phyloP scores from a whole-genome alignment of 139 green algal genomes.

The Edaphochlamys debaryana region DNA sequence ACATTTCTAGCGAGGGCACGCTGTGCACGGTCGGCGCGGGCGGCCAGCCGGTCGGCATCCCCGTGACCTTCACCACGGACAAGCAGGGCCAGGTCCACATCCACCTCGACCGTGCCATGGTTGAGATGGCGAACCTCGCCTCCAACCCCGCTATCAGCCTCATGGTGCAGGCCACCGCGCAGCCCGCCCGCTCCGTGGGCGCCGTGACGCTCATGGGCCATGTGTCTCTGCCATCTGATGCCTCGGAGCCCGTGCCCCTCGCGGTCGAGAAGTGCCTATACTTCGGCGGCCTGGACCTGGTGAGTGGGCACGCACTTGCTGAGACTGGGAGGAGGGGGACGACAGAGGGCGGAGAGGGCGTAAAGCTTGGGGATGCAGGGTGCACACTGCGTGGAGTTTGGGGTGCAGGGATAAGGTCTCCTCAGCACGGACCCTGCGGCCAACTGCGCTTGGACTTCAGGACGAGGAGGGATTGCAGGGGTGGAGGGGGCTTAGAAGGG shows the following conservation, averaged over 20 bases:
- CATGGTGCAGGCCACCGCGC: constrained; percentile 81
- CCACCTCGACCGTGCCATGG: constrained; percentile 65
- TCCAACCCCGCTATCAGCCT: constrained; percentile 73
- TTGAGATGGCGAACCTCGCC: constrained; percentile 83
- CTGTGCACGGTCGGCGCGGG: constrained; percentile 73
- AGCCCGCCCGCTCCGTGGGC: constrained; percentile 79
- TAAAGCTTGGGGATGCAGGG: no score
- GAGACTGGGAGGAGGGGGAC: neutral
- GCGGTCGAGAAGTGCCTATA: constrained; percentile 61
- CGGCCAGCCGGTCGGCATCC: constrained; percentile 80
- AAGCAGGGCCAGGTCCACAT: constrained; percentile 76
- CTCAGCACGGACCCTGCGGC: no score
- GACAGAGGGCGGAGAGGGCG: no score
- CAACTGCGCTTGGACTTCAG: no score
- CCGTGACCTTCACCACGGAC: constrained; percentile 83
- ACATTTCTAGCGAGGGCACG: constrained; percentile 77
- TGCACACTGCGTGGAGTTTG: no score
- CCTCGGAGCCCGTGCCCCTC: constrained; percentile 10
- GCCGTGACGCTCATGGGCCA: constrained; percentile 80
- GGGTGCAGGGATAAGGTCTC: no score
- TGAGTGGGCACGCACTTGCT: neutral
- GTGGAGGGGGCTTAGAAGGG: no score
- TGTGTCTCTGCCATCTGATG: constrained; percentile 41
- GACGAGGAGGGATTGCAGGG: no score
- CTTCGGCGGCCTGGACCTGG: constrained; percentile 65